These are phyloP conservation scores for Arthrinium puccinioides DNA, from an alignment of 2,329 filamentous ascomycete genomes.

Conservation along the genomic window DNA sequence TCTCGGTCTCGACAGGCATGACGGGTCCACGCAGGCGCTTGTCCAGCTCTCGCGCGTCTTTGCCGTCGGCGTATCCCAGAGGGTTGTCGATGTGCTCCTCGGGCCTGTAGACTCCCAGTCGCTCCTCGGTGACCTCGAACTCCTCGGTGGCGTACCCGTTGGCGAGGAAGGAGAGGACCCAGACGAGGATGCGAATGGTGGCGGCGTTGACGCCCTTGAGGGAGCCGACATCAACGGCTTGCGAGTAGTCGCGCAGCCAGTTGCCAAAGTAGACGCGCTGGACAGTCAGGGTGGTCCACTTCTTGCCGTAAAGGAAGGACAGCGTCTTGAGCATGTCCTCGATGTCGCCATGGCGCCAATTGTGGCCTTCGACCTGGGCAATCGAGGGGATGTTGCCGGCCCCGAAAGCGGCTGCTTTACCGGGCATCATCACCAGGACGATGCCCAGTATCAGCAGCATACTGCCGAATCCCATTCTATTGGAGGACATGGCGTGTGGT, in stretches of 20 bases:
- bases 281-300: slow-evolving; percentile 75
- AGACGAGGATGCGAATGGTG: slow-evolving; percentile 73
- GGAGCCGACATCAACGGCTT: slow-evolving; percentile 74
- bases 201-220: slow-evolving; percentile 72
- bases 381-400: slow-evolving; percentile 66
- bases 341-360: slow-evolving; percentile 70
- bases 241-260: slow-evolving; percentile 80
- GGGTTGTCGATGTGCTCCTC: slow-evolving; percentile 73
- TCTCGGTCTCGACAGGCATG: slow-evolving; percentile 59
- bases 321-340: slow-evolving; percentile 76
- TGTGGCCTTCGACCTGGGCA: slow-evolving; percentile 56
- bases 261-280: slow-evolving; percentile 80
- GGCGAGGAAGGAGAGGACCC: slow-evolving; percentile 74
- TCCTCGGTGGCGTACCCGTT: slow-evolving; percentile 83
- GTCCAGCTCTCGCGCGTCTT: slow-evolving; percentile 79
- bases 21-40: slow-evolving; percentile 75
- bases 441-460: slow-evolving; percentile 46
- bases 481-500: slow-evolving; percentile 35
- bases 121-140: slow-evolving; percentile 76
- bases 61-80: slow-evolving; percentile 76
- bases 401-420: slow-evolving; percentile 54
- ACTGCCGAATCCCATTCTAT: slow-evolving; percentile 38
- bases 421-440: slow-evolving; percentile 49
- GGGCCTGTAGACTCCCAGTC: slow-evolving; percentile 72
- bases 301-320: slow-evolving; percentile 71